phyloP scores from a whole-genome alignment of 2,329 filamentous ascomycete genomes.

The Berkeleyomyces basicola region DNA sequence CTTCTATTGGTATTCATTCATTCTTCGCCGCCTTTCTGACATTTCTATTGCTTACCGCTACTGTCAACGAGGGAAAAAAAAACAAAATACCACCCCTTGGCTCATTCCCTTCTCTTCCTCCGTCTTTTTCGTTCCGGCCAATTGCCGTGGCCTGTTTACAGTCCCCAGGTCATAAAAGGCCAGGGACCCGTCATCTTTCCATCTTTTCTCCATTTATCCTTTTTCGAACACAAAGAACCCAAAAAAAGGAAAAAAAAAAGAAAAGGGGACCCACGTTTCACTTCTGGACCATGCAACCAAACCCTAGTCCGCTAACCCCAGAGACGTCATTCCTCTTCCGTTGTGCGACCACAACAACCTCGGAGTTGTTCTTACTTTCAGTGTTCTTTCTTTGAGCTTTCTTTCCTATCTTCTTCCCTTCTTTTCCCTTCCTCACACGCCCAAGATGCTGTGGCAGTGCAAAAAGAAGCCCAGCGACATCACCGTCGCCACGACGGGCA shows the following conservation, averaged over 20 bases:
- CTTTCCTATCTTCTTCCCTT: not conserved
- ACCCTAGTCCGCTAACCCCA: not conserved
- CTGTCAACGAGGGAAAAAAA: not conserved
- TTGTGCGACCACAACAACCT: not conserved
- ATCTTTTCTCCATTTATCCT: not conserved
- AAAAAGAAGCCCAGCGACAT: constrained; percentile 2
- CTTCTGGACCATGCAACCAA: not conserved
- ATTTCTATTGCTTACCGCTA: not conserved
- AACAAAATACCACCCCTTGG: not conserved
- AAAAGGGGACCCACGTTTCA: not conserved
- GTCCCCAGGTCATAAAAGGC: not conserved
- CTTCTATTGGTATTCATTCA: not conserved
- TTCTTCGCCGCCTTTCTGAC: not conserved
- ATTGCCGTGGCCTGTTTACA: constrained; percentile 7
- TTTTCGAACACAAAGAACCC: not conserved
- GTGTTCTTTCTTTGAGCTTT: not conserved
- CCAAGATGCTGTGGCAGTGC: constrained; percentile 12
- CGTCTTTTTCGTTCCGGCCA: constrained; percentile 5
- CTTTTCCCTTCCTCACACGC: not conserved
- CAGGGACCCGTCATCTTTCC: not conserved
- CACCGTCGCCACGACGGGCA: not conserved
- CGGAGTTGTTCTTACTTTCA: not conserved
- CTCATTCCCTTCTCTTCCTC: not conserved
- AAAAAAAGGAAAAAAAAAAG: not conserved
- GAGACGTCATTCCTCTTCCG: not conserved